phyloP scores from a whole-genome alignment of 257 asterid species.

The Fraxinus americana region DNA sequence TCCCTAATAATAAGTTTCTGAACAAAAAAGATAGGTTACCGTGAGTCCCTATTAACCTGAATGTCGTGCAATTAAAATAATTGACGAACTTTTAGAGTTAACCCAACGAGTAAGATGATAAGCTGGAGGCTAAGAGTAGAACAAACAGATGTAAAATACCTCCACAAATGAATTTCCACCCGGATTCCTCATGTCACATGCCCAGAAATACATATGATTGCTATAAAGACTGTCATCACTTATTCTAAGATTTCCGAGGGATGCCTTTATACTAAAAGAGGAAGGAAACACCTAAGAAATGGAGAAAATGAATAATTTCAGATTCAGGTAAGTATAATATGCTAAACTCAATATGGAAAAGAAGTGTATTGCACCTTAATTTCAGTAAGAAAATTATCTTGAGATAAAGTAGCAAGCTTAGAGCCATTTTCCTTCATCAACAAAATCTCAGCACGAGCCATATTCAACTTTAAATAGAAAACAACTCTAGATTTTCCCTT shows the following conservation, averaged over 20 bases:
- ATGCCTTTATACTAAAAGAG: conserved; percentile 88
- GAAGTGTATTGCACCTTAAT: conserved; percentile 61
- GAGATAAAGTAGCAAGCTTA: conserved; percentile 83
- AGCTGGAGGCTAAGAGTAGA: neutral
- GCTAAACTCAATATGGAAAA: conserved; percentile 18
- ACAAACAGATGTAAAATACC: conserved; percentile 46
- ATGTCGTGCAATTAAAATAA: neutral
- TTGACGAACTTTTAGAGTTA: neutral
- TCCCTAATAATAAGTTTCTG: neutral
- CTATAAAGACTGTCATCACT: conserved; percentile 88
- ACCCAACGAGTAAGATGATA: neutral
- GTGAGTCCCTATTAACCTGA: neutral
- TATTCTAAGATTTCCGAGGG: conserved; percentile 93
- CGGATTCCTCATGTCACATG: conserved; percentile 97
- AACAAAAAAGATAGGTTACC: neutral
- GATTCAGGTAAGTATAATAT: conserved; percentile 21
- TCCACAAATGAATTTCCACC: conserved; percentile 98
- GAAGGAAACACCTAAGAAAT: conserved; percentile 81
- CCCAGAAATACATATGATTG: conserved; percentile 91
- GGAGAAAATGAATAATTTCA: conserved; percentile 27
- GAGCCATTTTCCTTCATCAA: conserved; percentile 87
- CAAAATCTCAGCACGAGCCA: conserved; percentile 96
- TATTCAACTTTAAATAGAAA: conserved; percentile 67
- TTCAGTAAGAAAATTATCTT: conserved; percentile 82
- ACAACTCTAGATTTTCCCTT: conserved; percentile 91